A percentile compares a stretch with the other conserved stretches of the same genome.
Evolutionary conservation across 306 rosid species (phyloP).

Genomic region (Vigna hirtella): DNA sequence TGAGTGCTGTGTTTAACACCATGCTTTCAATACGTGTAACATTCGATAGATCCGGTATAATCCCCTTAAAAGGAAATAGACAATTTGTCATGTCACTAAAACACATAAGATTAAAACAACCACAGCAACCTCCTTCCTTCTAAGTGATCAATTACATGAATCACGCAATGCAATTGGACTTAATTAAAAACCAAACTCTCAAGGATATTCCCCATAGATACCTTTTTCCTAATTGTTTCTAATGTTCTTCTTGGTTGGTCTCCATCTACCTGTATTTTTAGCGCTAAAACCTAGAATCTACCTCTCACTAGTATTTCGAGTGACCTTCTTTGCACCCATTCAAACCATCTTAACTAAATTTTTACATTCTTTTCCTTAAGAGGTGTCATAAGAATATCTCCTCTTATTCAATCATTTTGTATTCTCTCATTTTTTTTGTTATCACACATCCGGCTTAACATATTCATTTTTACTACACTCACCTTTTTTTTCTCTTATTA

Average conservation of each 20-base stretch:
- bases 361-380: background rate
- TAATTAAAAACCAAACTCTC: background rate
- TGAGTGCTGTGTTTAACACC: conserved; percentile 5
- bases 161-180: background rate
- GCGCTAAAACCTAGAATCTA: background rate
- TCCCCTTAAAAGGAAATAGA: conserved; percentile 19
- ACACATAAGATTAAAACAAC: background rate
- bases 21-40: background rate
- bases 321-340: background rate
- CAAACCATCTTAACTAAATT: background rate
- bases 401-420: background rate
- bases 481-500: background rate
- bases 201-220: background rate
- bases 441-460: background rate
- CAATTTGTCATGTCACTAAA: background rate
- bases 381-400: background rate
- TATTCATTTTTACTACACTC: background rate
- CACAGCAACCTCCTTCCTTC: background rate
- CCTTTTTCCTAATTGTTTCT: background rate
- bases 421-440: background rate
- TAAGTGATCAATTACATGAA: background rate
- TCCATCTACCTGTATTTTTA: background rate
- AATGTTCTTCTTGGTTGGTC: background rate
- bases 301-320: background rate
- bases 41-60: conserved; percentile 3